Base-by-base conservation (phyloP, 2,329 filamentous ascomycete genomes). In the Aspergillus sp. region DNA sequence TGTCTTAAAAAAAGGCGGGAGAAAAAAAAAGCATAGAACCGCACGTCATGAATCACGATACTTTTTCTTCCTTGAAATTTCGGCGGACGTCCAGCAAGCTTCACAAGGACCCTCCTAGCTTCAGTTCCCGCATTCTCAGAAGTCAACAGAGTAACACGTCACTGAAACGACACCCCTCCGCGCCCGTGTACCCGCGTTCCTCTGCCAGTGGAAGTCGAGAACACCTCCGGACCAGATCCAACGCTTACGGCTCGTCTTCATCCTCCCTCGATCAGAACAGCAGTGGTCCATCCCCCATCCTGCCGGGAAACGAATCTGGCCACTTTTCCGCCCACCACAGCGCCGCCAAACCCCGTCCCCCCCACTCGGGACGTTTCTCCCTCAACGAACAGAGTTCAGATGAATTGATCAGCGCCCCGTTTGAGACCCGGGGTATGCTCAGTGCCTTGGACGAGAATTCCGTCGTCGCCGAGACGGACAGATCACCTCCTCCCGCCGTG, bases 261-360 rank as follows among this genome's bases (percentile, higher is more conserved):
- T 78, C 76, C n/a, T 78, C 75, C 7, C 65, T 78, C 53, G 76
- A 78, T 34, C 72, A 73, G 57, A 64, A 71, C 34, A 76, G 71
- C 58, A 66, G 66, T 31, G 68, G 64, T 44, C 68, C 69, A 7
- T 77, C 75, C 19, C 73, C 75, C 46, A 64, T 70, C 29, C 62
- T 71, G 41, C 56, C 65, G 32, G 60, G 59, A 41, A 62, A 61
- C 61, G 71, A 73, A 49, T 62, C 66, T 51, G 60, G 53, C 50
- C 59, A 63, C 47, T 66, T 64, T 43, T 58, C 68, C 43, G 41
- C 44, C 47, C 56, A 42, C 54, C 59, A 62, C 45, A 60, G 64
- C 50, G 57, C 58, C 21, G 53, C 63, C 52, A 64, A 70, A 56
- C 64, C 69, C 55, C 69, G 66, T 46, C 68, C 64, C 51, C 65